These are phyloP conservation scores for Pisolithus marmoratus DNA, from an alignment of 768 basidiomycete genomes.

Conservation along the genomic window DNA sequence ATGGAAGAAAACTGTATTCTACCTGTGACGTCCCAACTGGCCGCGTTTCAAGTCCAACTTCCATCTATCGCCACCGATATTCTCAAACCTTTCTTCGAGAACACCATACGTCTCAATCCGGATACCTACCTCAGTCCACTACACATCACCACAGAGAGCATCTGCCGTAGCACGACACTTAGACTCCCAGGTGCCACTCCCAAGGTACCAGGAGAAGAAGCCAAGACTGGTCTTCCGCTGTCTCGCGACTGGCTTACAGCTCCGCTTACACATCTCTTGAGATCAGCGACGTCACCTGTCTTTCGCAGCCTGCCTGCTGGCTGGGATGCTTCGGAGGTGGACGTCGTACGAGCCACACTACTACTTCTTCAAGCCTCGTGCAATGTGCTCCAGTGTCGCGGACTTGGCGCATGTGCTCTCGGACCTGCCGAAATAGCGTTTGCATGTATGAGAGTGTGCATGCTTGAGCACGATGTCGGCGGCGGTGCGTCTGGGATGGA, in stretches of 20 bases:
- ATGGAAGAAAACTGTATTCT: constrained; percentile 27
- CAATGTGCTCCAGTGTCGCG: constrained; percentile 38
- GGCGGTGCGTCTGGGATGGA: constrained; percentile 18
- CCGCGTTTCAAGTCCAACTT: constrained; percentile 19
- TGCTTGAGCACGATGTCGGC: constrained; percentile 78
- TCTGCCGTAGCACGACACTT: constrained; percentile 53
- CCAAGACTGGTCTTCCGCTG: constrained; percentile 39
- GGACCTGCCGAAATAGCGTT: constrained; percentile 43
- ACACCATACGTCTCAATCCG: constrained; percentile 36
- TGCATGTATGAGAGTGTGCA: constrained; percentile 88
- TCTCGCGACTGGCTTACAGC: constrained; percentile 60
- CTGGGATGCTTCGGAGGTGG: constrained; percentile 79
- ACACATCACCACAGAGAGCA: constrained; percentile 46
- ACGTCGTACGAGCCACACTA: constrained; percentile 67
- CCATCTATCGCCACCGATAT: constrained; percentile 23
- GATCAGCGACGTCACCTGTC: constrained; percentile 67
- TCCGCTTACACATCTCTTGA: constrained; percentile 73
- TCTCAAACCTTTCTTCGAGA: constrained; percentile 51
- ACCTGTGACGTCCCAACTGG: constrained; percentile 13
- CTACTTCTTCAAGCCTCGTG: constrained; percentile 50
- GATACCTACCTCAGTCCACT: constrained; percentile 48
- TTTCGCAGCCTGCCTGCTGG: constrained; percentile 59
- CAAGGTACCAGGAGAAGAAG: constrained; percentile 9
- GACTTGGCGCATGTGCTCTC: constrained; percentile 31
- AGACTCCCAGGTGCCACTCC: constrained; percentile 24